phyloP scores from a whole-genome alignment of 805 yeast species.

The Ogataea methylovora region DNA sequence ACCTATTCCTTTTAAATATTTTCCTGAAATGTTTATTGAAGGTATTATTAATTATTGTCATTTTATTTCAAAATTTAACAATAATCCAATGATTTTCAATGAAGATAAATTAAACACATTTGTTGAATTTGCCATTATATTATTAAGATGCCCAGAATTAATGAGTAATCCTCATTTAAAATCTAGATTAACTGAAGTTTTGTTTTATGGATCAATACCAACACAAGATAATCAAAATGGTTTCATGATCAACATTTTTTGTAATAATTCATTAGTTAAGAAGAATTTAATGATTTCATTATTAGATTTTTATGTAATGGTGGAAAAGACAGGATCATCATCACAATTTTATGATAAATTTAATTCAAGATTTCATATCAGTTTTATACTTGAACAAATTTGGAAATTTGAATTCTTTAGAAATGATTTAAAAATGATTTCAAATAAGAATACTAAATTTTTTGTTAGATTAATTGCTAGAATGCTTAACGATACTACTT shows the following conservation, averaged over 20 bases:
- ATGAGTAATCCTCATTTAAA: constrained; percentile 92
- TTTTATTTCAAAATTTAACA: constrained; percentile 46
- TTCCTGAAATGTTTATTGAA: constrained; percentile 82
- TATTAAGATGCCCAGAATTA: constrained; percentile 77
- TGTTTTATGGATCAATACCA: constrained; percentile 68
- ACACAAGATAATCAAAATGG: constrained; percentile 49
- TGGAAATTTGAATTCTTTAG: constrained; percentile 73
- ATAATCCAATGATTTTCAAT: constrained; percentile 50
- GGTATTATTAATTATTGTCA: constrained; percentile 69
- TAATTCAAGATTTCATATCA: constrained; percentile 80
- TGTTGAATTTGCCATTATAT: constrained; percentile 64
- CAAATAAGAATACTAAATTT: constrained; percentile 66
- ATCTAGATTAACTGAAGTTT: constrained; percentile 70
- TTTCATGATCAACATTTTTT: constrained; percentile 60
- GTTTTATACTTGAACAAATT: constrained; percentile 71
- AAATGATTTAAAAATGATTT: constrained; percentile 59
- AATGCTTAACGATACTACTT: constrained; percentile 91
- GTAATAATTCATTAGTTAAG: constrained; percentile 51
- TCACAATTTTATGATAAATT: constrained; percentile 96
- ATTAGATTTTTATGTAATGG: constrained; percentile 85
- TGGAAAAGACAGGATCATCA: constrained; percentile 92
- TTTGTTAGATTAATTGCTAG: constrained; percentile 91
- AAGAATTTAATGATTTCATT: constrained; percentile 72
- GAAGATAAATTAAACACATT: constrained; percentile 45
- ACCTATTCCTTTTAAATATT: constrained; percentile 71